Evolutionary conservation across 805 yeast species (phyloP).

Genomic region (Lachancea dasiensis): DNA sequence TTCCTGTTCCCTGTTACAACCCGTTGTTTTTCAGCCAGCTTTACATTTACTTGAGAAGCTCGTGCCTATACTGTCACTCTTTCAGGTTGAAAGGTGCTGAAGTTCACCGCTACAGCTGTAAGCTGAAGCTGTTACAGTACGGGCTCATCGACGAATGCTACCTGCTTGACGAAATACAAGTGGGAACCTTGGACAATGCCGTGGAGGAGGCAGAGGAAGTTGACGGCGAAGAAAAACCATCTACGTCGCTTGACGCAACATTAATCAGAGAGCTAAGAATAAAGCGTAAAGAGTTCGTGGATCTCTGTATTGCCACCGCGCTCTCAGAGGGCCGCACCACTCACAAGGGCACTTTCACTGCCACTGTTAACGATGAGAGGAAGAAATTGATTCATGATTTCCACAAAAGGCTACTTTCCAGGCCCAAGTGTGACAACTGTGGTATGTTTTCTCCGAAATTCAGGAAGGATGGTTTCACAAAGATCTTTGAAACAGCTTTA

Average conservation of each 20-base stretch:
- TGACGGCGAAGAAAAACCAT: constrained; percentile 33
- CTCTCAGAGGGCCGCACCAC: constrained; percentile 69
- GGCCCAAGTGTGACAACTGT: constrained; percentile 93
- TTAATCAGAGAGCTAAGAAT: constrained; percentile 44
- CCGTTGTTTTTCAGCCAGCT: constrained; percentile 91
- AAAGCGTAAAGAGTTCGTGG: constrained; percentile 65
- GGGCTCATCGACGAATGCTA: constrained; percentile 78
- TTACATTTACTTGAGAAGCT: constrained; percentile 72
- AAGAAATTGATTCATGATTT: constrained; percentile 66
- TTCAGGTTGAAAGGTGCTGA: constrained; percentile 68
- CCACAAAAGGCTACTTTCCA: constrained; percentile 61
- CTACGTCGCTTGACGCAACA: constrained; percentile 36
- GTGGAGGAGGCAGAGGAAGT: constrained; percentile 43
- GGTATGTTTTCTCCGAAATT: constrained; percentile 90
- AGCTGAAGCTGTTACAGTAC: constrained; percentile 74
- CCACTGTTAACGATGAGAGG: constrained; percentile 83
- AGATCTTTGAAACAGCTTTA: constrained; percentile 84
- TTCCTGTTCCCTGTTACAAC: constrained; percentile 92
- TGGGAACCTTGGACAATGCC: constrained; percentile 29
- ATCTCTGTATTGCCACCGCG: constrained; percentile 64
- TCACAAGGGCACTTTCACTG: constrained; percentile 66
- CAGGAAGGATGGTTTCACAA: constrained; percentile 91
- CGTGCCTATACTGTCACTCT: constrained; percentile 87
- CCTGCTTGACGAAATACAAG: constrained; percentile 59
- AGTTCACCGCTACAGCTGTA: constrained; percentile 70